Evolutionary conservation across 768 basidiomycete genomes (phyloP).

Genomic region (Mycena chlorophos): DNA sequence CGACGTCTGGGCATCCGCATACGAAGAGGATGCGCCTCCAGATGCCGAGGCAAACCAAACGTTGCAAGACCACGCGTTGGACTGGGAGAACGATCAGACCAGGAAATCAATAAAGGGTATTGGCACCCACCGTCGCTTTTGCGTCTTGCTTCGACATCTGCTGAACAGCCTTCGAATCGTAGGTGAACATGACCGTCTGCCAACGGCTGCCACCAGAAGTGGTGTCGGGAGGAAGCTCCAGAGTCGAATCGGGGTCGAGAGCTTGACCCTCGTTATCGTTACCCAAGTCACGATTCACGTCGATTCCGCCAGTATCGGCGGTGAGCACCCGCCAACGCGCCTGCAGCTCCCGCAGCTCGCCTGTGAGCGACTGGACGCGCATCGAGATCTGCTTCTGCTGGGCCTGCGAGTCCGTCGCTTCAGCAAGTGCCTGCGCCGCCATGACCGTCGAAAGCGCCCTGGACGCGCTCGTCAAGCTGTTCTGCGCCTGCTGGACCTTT

Average conservation of each 20-base stretch:
- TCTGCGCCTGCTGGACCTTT: constrained; percentile 3
- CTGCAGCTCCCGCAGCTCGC: constrained; percentile 23
- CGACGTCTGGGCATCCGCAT: background rate
- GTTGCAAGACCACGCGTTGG: constrained; percentile 1
- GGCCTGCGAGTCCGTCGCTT: constrained; percentile 23
- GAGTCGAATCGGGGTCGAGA: background rate
- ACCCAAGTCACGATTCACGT: background rate
- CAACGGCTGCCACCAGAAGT: constrained; percentile 28
- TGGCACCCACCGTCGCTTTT: background rate
- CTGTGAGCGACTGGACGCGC: constrained; percentile 19
- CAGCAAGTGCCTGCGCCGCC: constrained; percentile 21
- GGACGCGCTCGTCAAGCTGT: constrained; percentile 17
- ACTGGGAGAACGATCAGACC: background rate
- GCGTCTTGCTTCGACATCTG: background rate
- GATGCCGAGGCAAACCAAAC: constrained; percentile 13
- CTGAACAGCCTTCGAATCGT: background rate
- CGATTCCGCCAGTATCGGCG: background rate
- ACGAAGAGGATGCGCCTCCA: background rate
- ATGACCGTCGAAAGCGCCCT: constrained; percentile 21
- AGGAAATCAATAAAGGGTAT: background rate
- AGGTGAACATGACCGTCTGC: constrained; percentile 22
- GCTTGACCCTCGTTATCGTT: background rate
- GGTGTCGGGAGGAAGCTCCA: constrained; percentile 12
- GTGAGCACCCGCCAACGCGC: constrained; percentile 18
- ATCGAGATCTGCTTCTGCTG: constrained; percentile 20